Base-by-base conservation (phyloP, 306 rosid species). In the Pterocarpus macrocarpus region DNA sequence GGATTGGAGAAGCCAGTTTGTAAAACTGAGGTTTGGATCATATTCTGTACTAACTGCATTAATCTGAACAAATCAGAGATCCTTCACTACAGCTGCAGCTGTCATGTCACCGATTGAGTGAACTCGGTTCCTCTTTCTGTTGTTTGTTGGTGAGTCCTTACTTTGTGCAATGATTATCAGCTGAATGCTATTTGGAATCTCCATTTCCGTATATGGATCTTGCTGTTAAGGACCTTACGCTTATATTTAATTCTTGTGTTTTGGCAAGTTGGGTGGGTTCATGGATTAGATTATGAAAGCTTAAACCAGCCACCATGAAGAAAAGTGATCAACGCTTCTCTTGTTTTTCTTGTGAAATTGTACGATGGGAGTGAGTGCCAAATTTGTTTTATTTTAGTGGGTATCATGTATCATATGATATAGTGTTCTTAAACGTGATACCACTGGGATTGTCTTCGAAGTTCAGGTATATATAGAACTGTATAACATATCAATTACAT, bases 131-230 rank as follows among this genome's bases (percentile, higher is more conserved):
- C 45, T 22, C 1, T 41, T 43, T 43, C 47, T 43, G 47, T 43
- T 6, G 47, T 43, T 43, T 43, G 47, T 43, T 43, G 5, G 47
- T 43, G 47, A 7, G 8, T 6, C 47, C 13, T 73, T 56, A n/a
- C 5, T 7, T 38, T 12, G 35, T 57, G 67, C 66, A 17, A 12
- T 73, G 52, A 38, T 56, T 17, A 56, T 6, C 28, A 38, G 67
- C 55, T 73, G 66, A 56, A 12, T 39, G 53, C 14, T 38, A 38
- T 39, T 17, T 73, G 66, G 53, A 56, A 56, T 73, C 77, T 73
- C 38, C 66, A 73, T 73, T 9, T 38, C 36, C 5, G 17, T 35
- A 33, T 55, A 9, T 10, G 50, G 44, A 53, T 69, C 47, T 17
- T 45, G 59, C 58, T 49, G 58, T 58, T 14, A 67, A 47, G 75